phyloP scores from a whole-genome alignment of 768 basidiomycete species.

The Kwoniella dendrophila region DNA sequence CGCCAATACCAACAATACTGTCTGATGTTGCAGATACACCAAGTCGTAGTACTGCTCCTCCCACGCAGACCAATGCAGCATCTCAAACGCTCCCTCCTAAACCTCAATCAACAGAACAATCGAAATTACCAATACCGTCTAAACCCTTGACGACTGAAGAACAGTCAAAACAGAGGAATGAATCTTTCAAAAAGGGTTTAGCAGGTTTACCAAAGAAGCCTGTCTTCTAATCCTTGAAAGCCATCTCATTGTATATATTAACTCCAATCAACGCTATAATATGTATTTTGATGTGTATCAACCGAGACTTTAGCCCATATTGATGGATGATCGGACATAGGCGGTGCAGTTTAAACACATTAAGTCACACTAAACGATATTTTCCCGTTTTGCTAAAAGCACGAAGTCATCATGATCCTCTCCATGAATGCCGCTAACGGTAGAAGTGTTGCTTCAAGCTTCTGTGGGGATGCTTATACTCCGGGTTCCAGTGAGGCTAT shows the following conservation, averaged over 20 bases:
- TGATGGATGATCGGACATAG: not conserved
- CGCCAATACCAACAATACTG: too few relatives aligned
- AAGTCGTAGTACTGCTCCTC: not conserved
- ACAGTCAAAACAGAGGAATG: not conserved
- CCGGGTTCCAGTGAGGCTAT: too few relatives aligned
- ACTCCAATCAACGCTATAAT: too few relatives aligned
- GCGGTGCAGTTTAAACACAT: too few relatives aligned
- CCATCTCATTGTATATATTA: too few relatives aligned
- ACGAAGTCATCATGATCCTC: too few relatives aligned
- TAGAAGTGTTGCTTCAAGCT: too few relatives aligned
- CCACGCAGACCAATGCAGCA: not conserved
- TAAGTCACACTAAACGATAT: too few relatives aligned
- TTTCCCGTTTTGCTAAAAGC: too few relatives aligned
- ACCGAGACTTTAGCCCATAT: not conserved
- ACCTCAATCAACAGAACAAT: not conserved
- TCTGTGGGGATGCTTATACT: too few relatives aligned
- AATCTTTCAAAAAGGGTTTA: constrained; percentile 21
- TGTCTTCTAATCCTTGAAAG: constrained; percentile 17
- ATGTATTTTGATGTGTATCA: not conserved
- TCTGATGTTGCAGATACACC: too few relatives aligned
- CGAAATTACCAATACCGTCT: constrained; percentile 2
- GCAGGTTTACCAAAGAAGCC: constrained; percentile 45
- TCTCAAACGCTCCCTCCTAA: not conserved
- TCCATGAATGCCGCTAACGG: too few relatives aligned
- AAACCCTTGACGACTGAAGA: not conserved